Evolutionary conservation across 1,139 yeast species (phyloP), one percentile per base, ranked within the genome.

Genomic region (Casaregolazyma suthepensis): DNA sequence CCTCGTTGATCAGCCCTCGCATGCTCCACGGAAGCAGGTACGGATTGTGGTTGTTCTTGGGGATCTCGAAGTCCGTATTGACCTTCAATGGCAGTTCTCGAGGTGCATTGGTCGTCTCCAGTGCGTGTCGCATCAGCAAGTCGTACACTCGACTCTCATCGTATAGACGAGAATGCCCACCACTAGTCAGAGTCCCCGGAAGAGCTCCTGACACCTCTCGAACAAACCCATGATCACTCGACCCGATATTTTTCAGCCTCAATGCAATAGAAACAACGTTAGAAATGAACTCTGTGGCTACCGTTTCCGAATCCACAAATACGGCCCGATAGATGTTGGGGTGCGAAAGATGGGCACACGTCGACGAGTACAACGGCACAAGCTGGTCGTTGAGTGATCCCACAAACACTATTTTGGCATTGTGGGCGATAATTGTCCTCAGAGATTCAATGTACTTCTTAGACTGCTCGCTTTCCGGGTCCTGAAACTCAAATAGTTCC

Each of bases 331-430:
- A 89, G 38, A 93, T 82, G 66, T 89, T 87, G 1, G 99, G 98
- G 71, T 93, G 99, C 63, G 80, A 79, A 1, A 87, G 77, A 69
- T 89, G 95, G 1, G 85, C 76, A 44, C 96, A 90, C 10, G 85
- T 77, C 0, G 97, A 86, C 0, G 97, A 89, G 67, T 91, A 93
- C 20, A 93, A 71, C 1, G 99, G 98, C 1, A 93, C 96, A 59
- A 93, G 69, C 67, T 89, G 98, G 67, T 93, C 99, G 65, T 90
- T 89, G 37, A 90, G 81, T 0, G 96, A 86, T 0, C 96, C 98
- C 43, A 89, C 83, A 63, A 86, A 85, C 19, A 89, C 78, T 12
- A 91, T 66, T 64, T 90, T 90, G 22, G 86, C 89, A 59, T 90
- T 87, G 58, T 82, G 80, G 22, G 78, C 76, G 40, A 90, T 78